Evolutionary conservation across 768 basidiomycete species (phyloP), one percentile per base, ranked within the genome.

Genomic region (Podaxis sp.): DNA sequence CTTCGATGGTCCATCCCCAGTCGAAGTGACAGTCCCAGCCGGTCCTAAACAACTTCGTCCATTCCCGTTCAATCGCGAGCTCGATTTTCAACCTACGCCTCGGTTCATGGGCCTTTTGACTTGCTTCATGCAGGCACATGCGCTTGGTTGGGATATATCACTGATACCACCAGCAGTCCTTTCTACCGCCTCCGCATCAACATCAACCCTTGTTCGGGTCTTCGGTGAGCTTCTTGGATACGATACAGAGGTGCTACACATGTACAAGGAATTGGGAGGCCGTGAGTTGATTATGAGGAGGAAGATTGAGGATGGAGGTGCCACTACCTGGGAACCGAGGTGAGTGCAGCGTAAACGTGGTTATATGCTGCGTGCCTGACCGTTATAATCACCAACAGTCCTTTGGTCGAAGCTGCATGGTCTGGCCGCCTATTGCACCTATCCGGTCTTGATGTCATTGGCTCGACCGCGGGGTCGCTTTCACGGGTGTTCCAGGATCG

Each of bases 181-280:
- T 1, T 85, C 85, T 2, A 86, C 86, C 0, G 83, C 87, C 0
- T 85, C 85, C n/a, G 79, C 80, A 17, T 88, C 84, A 49, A 86
- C 83, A 2, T 82, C 83, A 1, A 81, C 82, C 4, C 79, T 88
- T 27, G 80, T 88, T 19, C 75, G 71, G 59, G 76, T 80, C 0
- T 87, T 89, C 64, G 80, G 80, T 2, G 77, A 82, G 60, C 63
- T 87, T 7, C 75, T 89, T 0, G 87, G 87, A 0, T 89, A 88
- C 68, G 83, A 85, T 12, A 69, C 76, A 0, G 86, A 88, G 64
- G 80, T 80, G 2, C 69, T 87, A 9, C 85, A 88, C 63, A 76
- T 88, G 76, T 89, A 87, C 70, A 89, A 88, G 70, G 87, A 88
- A 64, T 72, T 88, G 6, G 86, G 87, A 7, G 87, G 87, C 7